Evolutionary conservation across 2,329 filamentous ascomycete species (phyloP), one percentile per base, ranked within the genome.

Genomic region (Botryosphaeria agaves): DNA sequence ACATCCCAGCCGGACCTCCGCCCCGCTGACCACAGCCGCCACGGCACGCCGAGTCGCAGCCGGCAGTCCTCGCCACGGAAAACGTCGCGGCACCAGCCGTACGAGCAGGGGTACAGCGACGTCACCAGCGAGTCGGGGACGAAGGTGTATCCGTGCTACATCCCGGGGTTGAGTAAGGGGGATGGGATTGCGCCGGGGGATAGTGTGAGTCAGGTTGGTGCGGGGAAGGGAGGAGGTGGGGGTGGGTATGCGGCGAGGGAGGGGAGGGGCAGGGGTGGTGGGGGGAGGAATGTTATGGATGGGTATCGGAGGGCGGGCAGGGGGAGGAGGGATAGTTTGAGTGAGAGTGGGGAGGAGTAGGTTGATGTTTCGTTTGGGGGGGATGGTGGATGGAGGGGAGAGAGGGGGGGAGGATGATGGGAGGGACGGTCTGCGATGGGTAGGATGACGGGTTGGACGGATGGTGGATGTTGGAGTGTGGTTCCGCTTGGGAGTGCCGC

Each of bases 91-190:
- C 48, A n/a, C 19, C 24, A 24, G 9, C 12, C 14, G 18, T 20
- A 19, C 16, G 17, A 24, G n/a, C 17, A 20, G 14, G 32, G 32
- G 29, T 16, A 15, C 15, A 30, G 12, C 9, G 53, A 61, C 15
- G 48, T 56, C 3, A 49, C 47, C 25, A 48, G 49, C 14, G 53
- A 53, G 4, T 53, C 53, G 1, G 63, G 65, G 7, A 67, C 63
- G 8, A 68, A 65, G 46, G 57, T 55, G 28, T 72, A 72, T 41
- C 61, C 63, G 16, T 66, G 68, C 47, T 59, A 66, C 6, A 65
- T 72, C 29, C 66, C 68, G 0, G 65, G 62, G 1, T 39, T 71
- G 41, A 64, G 56, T 34, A 35, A 37, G 20, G 28, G 28, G 5
- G 16, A 49, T 19, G 28, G 28, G 4, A 48, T 52, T 5, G 44